A percentile compares a stretch with the other conserved stretches of the same genome.
phyloP scores from a whole-genome alignment of 495 filamentous ascomycete genomes.

The Hamigera avellanea region DNA sequence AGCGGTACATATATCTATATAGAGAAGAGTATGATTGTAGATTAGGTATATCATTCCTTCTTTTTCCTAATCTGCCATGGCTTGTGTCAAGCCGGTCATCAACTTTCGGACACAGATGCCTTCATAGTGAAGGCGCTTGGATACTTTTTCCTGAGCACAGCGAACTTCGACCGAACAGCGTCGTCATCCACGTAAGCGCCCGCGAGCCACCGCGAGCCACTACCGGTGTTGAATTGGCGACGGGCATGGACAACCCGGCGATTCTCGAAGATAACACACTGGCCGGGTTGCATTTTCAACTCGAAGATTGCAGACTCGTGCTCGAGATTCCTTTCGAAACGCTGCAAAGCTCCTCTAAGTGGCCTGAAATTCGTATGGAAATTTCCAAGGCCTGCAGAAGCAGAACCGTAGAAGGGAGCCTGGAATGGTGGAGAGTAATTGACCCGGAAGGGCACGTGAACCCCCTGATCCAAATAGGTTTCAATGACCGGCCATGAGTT shows the following conservation, averaged over 20 bases:
- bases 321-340: conserved; percentile 28
- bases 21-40: too few relatives aligned
- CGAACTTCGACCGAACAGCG: conserved; percentile 34
- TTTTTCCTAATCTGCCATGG: too few relatives aligned
- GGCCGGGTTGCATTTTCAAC: conserved; percentile 61
- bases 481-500: conserved; percentile 43
- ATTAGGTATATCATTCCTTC: too few relatives aligned
- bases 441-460: conserved; percentile 17
- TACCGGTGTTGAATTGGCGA: conserved; percentile 47
- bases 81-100: too few relatives aligned
- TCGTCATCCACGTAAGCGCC: conserved; percentile 75
- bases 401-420: conserved; percentile 25
- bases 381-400: neutral
- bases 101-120: too few relatives aligned
- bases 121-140: too few relatives aligned
- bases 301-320: conserved; percentile 45
- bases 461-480: conserved; percentile 5
- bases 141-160: too few relatives aligned
- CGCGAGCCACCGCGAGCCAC: conserved; percentile 62
- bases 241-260: conserved; percentile 67
- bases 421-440: conserved; percentile 71
- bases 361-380: neutral
- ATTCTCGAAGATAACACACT: conserved; percentile 85
- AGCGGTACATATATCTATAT: too few relatives aligned
- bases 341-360: conserved; percentile 25